phyloP scores from a whole-genome alignment of 1,139 yeast genomes.

The Lodderomyces theae region DNA sequence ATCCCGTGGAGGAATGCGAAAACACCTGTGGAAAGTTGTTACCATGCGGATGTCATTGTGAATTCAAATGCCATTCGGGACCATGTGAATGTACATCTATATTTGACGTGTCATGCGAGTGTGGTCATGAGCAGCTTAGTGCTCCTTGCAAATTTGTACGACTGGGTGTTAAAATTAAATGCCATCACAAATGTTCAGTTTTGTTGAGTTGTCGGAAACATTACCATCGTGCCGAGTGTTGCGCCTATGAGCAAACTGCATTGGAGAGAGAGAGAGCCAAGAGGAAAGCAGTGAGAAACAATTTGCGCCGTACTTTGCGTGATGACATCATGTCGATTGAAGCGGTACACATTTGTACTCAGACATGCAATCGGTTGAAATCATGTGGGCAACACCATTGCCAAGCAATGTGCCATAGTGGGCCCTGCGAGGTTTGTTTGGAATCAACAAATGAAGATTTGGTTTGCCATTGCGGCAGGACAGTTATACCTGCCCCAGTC shows the following conservation, averaged over 20 bases:
- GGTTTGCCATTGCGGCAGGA: constrained; percentile 81
- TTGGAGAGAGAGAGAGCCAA: constrained; percentile 57
- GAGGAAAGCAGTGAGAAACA: constrained; percentile 49
- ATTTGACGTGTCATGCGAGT: constrained; percentile 49
- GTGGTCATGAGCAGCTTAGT: constrained; percentile 47
- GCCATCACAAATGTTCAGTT: constrained; percentile 76
- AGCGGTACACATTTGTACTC: constrained; percentile 74
- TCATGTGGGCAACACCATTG: constrained; percentile 77
- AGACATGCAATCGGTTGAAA: constrained; percentile 62
- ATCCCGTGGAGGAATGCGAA: constrained; percentile 75
- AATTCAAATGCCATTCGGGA: constrained; percentile 72
- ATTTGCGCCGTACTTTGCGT: constrained; percentile 30
- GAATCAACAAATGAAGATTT: constrained; percentile 82
- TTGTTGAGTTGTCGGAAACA: constrained; percentile 80
- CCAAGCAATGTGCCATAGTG: constrained; percentile 74
- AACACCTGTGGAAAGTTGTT: constrained; percentile 58
- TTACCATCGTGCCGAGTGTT: constrained; percentile 67
- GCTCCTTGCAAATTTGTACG: constrained; percentile 64
- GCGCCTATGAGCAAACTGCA: constrained; percentile 65
- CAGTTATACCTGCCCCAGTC: constrained; percentile 80
- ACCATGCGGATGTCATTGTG: constrained; percentile 74
- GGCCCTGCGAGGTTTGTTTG: constrained; percentile 80
- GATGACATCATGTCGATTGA: constrained; percentile 64
- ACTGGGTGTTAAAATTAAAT: constrained; percentile 53
- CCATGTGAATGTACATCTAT: constrained; percentile 62